Conservation (phyloP, 495 filamentous ascomycete genomes). For the Massariosphaeria phaeospora region DNA sequence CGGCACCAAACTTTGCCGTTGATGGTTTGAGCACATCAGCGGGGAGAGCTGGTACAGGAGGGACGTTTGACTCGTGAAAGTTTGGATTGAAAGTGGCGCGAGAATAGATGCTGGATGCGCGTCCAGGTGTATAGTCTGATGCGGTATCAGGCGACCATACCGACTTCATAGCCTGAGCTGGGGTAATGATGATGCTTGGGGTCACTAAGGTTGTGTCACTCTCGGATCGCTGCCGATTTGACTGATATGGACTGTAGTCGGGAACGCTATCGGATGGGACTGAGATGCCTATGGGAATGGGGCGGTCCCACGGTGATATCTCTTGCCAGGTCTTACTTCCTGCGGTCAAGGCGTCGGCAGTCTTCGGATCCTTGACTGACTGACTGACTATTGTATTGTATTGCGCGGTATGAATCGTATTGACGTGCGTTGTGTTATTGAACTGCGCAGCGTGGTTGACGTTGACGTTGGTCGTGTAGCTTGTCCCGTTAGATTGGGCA, state of each 20-base stretch:
- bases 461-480: too few relatives aligned
- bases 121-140: constrained; percentile 39
- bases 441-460: too few relatives aligned
- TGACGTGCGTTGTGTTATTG: too few relatives aligned
- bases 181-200: constrained; percentile 61
- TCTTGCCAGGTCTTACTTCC: constrained; percentile 38
- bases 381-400: not conserved
- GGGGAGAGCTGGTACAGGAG: constrained; percentile 62
- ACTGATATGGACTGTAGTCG: constrained; percentile 35
- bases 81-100: constrained; percentile 47
- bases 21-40: constrained; percentile 34
- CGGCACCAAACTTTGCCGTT: not conserved
- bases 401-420: not conserved
- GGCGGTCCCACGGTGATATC: constrained; percentile 67
- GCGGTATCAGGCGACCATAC: constrained; percentile 56
- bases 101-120: constrained; percentile 66
- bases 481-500: too few relatives aligned
- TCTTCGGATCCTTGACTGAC: constrained; percentile 14
- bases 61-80: constrained; percentile 41
- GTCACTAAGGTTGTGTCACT: constrained; percentile 41
- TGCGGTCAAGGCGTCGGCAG: constrained; percentile 9
- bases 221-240: constrained; percentile 20
- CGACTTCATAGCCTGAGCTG: constrained; percentile 55
- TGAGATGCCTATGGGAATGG: constrained; percentile 74
- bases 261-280: constrained; percentile 58